These are phyloP conservation scores for Primulina tabacum DNA, from an alignment of 257 asterid species.

Conservation along the genomic window DNA sequence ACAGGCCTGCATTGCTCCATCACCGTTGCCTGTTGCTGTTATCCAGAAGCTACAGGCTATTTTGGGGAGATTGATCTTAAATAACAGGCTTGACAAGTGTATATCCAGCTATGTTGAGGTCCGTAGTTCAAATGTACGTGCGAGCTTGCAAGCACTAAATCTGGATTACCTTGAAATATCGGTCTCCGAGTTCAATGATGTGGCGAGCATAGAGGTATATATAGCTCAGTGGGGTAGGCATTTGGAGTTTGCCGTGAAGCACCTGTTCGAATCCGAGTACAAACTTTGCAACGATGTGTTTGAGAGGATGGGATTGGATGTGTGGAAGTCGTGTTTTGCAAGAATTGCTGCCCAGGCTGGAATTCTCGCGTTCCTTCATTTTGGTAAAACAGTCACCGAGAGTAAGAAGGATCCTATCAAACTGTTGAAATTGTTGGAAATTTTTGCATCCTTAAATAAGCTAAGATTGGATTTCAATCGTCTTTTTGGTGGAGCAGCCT, in stretches of 20 bases:
- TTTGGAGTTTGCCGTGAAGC: conserved; percentile 84
- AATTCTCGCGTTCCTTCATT: conserved; percentile 73
- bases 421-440: conserved; percentile 68
- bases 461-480: conserved; percentile 83
- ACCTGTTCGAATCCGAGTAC: conserved; percentile 80
- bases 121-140: conserved; percentile 71
- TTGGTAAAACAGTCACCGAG: conserved; percentile 81
- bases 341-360: conserved; percentile 82
- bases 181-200: conserved; percentile 71
- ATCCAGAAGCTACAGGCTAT: conserved; percentile 77
- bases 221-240: conserved; percentile 83
- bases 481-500: conserved; percentile 81
- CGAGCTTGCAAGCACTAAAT: conserved; percentile 73
- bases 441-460: conserved; percentile 74
- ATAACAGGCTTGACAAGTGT: conserved; percentile 67
- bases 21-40: conserved; percentile 69
- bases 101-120: conserved; percentile 69
- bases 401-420: conserved; percentile 91
- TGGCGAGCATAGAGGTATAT: conserved; percentile 68
- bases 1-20: conserved; percentile 63
- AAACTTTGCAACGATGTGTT: conserved; percentile 74
- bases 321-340: conserved; percentile 81
- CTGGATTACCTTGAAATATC: conserved; percentile 90
- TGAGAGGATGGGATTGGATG: conserved; percentile 70
- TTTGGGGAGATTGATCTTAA: conserved; percentile 59